Percentiles rank a stretch among this genome's conserved stretches.
Evolutionary conservation across 1,284 basidiomycete species (phyloP).

Genomic region (Apiotrichum veenhuisii): DNA sequence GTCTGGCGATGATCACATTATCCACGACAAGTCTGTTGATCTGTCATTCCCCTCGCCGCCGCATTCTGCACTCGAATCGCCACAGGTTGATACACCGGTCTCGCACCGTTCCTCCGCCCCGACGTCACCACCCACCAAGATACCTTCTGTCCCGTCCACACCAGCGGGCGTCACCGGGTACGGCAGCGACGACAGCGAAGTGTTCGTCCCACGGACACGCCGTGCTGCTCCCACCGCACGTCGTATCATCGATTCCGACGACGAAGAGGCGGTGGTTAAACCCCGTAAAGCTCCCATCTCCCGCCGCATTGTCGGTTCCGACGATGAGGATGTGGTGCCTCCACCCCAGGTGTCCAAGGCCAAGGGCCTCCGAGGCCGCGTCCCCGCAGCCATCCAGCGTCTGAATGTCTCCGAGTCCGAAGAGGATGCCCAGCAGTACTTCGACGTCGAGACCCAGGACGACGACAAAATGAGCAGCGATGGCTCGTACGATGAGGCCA

Average conservation of each 20-base stretch:
- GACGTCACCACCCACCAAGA: neutral
- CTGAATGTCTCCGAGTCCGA: neutral
- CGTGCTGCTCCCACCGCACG: neutral
- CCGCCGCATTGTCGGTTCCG: neutral
- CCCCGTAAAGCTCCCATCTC: neutral
- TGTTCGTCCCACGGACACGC: neutral
- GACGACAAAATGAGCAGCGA: neutral
- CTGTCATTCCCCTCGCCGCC: no score
- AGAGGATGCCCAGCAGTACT: neutral
- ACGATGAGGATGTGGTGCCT: conserved; percentile 7
- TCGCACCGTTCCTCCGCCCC: neutral
- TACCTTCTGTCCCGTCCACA: conserved; percentile 1
- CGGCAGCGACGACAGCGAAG: conserved; percentile 7
- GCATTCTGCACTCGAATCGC: neutral
- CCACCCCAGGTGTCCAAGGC: neutral
- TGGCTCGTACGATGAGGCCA: neutral
- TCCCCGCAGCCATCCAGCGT: conserved; percentile 4
- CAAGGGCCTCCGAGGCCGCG: neutral
- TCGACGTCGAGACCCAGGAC: neutral
- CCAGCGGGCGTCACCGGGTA: conserved; percentile 5
- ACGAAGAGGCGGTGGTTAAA: conserved; percentile 2
- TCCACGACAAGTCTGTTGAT: no score
- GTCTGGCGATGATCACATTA: no score
- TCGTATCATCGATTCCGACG: conserved; percentile 3
- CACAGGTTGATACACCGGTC: neutral